Conservation (phyloP, 805 yeast genomes). For the Kazachstania africana region DNA sequence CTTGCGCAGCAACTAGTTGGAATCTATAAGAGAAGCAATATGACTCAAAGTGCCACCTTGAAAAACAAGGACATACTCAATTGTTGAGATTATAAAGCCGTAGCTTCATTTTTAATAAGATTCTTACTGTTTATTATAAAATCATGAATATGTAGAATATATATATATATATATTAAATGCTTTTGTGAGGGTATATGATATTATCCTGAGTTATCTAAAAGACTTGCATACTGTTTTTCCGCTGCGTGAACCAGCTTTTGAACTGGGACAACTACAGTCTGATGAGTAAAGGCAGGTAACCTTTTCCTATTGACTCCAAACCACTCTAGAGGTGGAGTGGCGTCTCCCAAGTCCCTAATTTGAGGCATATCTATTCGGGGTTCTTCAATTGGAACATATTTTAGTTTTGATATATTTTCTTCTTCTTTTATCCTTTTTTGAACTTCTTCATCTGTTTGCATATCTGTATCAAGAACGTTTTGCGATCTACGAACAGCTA, state of each 20-base stretch:
- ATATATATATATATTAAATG: too few species aligned
- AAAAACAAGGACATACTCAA: constrained; percentile 46
- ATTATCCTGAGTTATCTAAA: constrained; percentile 27
- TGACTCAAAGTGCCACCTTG: constrained; percentile 75
- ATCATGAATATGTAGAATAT: neutral
- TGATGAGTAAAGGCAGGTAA: constrained; percentile 86
- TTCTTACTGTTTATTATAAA: too few species aligned
- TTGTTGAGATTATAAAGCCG: neutral
- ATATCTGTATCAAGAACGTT: constrained; percentile 8
- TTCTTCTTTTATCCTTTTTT: constrained; percentile 35
- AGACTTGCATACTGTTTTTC: constrained; percentile 34
- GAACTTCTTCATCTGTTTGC: constrained; percentile 23
- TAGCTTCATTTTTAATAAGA: too few species aligned
- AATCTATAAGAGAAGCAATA: constrained; percentile 83
- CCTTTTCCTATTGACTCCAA: constrained; percentile 79
- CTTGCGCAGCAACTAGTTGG: constrained; percentile 91
- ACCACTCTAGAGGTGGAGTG: constrained; percentile 97
- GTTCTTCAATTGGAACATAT: constrained; percentile 55
- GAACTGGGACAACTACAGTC: constrained; percentile 59
- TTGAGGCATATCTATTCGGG: constrained; percentile 80
- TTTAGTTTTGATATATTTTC: constrained; percentile 28
- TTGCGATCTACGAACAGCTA: constrained; percentile 44
- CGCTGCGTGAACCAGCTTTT: constrained; percentile 59
- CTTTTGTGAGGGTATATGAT: too few species aligned
- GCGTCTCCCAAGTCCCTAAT: constrained; percentile 89